Evolutionary conservation across 1,284 basidiomycete genomes (phyloP).

Genomic region (Irpex rosettiformis): DNA sequence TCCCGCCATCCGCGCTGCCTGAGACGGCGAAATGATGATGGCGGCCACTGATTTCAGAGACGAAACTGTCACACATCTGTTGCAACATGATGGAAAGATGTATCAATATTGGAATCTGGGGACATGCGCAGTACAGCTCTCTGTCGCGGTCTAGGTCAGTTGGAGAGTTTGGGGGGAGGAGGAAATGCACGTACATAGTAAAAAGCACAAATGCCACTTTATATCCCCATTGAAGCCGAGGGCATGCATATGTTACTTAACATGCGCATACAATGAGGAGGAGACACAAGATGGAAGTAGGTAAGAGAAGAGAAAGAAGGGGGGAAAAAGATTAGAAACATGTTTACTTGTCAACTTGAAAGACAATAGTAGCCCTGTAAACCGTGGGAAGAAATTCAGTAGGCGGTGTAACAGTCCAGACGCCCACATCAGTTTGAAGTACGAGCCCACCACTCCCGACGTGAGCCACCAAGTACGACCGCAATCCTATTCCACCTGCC

Average conservation of each 20-base stretch:
- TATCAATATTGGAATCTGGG: neutral
- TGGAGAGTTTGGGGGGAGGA: neutral
- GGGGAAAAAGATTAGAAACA: too few relatives aligned
- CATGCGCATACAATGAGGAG: neutral
- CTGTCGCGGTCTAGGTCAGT: neutral
- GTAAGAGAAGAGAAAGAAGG: neutral
- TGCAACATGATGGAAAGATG: conserved; percentile 1
- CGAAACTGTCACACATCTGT: neutral
- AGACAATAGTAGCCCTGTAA: neutral
- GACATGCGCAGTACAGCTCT: neutral
- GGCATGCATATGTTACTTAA: neutral
- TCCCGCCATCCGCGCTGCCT: neutral
- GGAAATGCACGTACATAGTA: neutral
- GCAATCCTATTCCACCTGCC: conserved; percentile 19
- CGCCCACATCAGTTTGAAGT: conserved; percentile 4
- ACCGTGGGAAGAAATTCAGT: conserved; percentile 1
- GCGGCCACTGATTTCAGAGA: neutral
- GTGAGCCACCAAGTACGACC: conserved; percentile 23
- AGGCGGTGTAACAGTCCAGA: neutral
- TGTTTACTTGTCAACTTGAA: neutral
- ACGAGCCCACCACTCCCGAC: conserved; percentile 5
- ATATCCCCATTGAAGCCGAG: neutral
- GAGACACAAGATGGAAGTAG: neutral
- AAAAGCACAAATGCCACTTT: neutral
- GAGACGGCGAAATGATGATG: neutral